A percentile compares a stretch with the other conserved stretches of the same genome.
These are phyloP conservation scores for Tolypocladium tundrense DNA, from an alignment of 2,329 filamentous ascomycete species.

Conservation along the genomic window DNA sequence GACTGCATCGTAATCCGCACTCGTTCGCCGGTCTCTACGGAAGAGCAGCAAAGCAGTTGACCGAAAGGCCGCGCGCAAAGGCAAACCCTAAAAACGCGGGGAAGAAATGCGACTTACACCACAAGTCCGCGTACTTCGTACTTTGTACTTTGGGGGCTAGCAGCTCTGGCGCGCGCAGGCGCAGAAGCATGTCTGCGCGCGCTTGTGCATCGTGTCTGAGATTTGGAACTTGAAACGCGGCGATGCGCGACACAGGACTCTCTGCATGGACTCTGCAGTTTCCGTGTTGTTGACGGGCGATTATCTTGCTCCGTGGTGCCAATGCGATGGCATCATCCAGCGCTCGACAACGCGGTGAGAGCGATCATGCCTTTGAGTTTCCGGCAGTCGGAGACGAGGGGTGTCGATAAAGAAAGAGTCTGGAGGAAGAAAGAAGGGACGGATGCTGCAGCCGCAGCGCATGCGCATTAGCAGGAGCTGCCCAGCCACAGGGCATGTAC, in stretches of 20 bases:
- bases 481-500: neutral
- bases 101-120: neutral
- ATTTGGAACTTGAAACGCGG: neutral
- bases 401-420: neutral
- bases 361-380: neutral
- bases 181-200: neutral
- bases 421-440: neutral
- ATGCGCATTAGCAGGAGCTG: neutral
- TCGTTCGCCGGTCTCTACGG: neutral
- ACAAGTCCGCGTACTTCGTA: neutral
- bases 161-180: neutral
- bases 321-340: neutral
- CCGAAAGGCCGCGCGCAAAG: neutral
- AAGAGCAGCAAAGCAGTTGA: neutral
- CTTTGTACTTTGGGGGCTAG: neutral
- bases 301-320: neutral
- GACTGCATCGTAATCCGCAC: neutral
- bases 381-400: neutral
- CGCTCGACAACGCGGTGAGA: neutral
- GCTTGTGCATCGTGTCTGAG: neutral
- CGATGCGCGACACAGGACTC: neutral
- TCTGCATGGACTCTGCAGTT: neutral
- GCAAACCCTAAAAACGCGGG: neutral
- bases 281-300: neutral
- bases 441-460: neutral